A percentile compares a stretch with the other conserved stretches of the same genome.
Evolutionary conservation across 495 filamentous ascomycete genomes (phyloP).

Genomic region (Xylaria sp.): DNA sequence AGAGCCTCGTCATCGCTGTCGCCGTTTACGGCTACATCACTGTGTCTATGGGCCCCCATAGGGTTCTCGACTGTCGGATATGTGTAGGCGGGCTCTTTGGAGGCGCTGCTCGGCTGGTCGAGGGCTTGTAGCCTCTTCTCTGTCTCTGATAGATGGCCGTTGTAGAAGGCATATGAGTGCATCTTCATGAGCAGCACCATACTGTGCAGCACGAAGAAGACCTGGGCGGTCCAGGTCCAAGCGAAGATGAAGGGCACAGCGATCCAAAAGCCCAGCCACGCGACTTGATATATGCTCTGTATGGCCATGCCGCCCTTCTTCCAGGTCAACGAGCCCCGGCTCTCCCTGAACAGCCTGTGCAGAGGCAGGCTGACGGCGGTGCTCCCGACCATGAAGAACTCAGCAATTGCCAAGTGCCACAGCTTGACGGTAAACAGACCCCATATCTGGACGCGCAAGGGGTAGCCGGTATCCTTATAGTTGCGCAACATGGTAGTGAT

Average conservation of each 20-base stretch:
- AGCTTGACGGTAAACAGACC: conserved; percentile 83
- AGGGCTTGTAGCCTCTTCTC: conserved; percentile 78
- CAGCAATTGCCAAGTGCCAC: conserved; percentile 83
- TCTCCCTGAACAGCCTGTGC: conserved; percentile 68
- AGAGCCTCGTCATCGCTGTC: conserved; percentile 59
- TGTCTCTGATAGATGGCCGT: conserved; percentile 90
- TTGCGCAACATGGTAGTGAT: conserved; percentile 90
- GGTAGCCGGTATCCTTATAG: conserved; percentile 90
- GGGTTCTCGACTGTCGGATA: conserved; percentile 74
- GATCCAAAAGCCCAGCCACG: conserved; percentile 86
- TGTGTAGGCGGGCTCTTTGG: conserved; percentile 70
- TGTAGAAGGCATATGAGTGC: conserved; percentile 98
- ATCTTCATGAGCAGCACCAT: conserved; percentile 97
- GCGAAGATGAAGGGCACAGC: conserved; percentile 84
- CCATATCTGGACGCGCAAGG: conserved; percentile 85
- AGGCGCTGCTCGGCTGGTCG: conserved; percentile 75
- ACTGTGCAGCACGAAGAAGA: conserved; percentile 91
- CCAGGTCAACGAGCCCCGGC: conserved; percentile 71
- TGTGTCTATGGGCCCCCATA: conserved; percentile 47
- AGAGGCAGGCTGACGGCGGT: conserved; percentile 76
- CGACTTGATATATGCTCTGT: conserved; percentile 80
- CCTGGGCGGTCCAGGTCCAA: conserved; percentile 94
- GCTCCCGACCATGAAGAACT: conserved; percentile 80
- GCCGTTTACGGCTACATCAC: conserved; percentile 32
- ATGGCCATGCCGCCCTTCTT: conserved; percentile 73